A percentile compares a stretch with the other conserved stretches of the same genome.
These are phyloP conservation scores for Pachysandra terminalis DNA, from an alignment of 164 flowering plant species.

Conservation along the genomic window DNA sequence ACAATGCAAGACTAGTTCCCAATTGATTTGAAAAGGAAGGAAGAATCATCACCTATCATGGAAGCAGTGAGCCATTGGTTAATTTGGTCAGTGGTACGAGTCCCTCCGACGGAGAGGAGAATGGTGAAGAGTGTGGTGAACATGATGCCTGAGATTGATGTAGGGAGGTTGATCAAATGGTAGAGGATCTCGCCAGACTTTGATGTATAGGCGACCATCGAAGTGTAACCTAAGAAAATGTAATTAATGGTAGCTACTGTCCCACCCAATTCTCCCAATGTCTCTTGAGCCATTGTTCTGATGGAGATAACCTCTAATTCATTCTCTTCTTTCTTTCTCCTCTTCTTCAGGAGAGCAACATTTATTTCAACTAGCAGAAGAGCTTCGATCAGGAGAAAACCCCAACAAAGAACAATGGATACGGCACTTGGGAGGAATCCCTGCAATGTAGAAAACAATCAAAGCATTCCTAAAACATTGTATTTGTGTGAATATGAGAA, in stretches of 20 bases:
- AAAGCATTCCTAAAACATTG: neutral
- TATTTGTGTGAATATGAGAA: neutral
- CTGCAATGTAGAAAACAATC: conserved; percentile 34
- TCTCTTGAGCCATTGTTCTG: conserved; percentile 82
- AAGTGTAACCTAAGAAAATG: conserved; percentile 70
- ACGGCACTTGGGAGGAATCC: conserved; percentile 71
- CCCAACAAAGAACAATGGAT: conserved; percentile 60
- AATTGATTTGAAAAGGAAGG: neutral
- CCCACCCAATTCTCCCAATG: conserved; percentile 72
- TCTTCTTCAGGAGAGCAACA: conserved; percentile 43
- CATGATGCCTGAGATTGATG: conserved; percentile 43
- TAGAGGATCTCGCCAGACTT: conserved; percentile 67
- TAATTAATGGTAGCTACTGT: conserved; percentile 44
- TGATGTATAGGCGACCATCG: conserved; percentile 60
- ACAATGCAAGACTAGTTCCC: neutral
- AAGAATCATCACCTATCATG: conserved; percentile 49
- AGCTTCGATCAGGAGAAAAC: conserved; percentile 73
- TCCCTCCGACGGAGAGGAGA: conserved; percentile 62
- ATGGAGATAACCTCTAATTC: conserved; percentile 60
- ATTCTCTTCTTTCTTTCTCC: conserved; percentile 23
- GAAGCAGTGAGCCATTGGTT: conserved; percentile 68
- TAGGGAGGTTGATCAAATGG: conserved; percentile 47
- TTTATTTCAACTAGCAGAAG: conserved; percentile 66
- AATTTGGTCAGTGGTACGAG: conserved; percentile 53
- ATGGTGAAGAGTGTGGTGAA: conserved; percentile 50